Conservation (phyloP, 2,329 filamentous ascomycete species). For the Aspergillus hiratsukae region DNA sequence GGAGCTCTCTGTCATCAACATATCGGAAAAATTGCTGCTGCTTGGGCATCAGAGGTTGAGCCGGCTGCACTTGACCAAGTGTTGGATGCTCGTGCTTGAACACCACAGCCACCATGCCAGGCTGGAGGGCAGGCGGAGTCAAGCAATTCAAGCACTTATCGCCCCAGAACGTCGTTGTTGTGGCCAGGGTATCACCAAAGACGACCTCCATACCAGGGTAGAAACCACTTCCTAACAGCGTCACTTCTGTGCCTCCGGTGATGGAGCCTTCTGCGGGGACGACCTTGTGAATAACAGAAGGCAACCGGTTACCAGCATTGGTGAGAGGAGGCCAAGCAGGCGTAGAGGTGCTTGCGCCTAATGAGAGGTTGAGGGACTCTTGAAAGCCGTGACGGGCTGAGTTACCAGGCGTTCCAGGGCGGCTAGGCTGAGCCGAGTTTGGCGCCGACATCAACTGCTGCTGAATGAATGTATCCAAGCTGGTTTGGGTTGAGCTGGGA, state of each 20-base stretch:
- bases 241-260: constrained; percentile 81
- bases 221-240: constrained; percentile 75
- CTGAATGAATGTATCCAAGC: constrained; percentile 61
- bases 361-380: constrained; percentile 25
- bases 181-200: constrained; percentile 68
- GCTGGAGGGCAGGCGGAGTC: constrained; percentile 63
- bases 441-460: constrained; percentile 68
- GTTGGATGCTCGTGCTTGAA: constrained; percentile 56
- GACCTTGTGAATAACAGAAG: constrained; percentile 71
- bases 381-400: constrained; percentile 43
- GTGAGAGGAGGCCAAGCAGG: constrained; percentile 51
- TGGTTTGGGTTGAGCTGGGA: constrained; percentile 55
- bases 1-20: constrained; percentile 46
- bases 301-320: constrained; percentile 48
- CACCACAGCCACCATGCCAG: constrained; percentile 67
- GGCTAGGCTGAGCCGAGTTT: constrained; percentile 67
- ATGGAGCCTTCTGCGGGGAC: constrained; percentile 79
- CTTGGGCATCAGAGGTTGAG: constrained; percentile 43
- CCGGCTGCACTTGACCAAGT: constrained; percentile 43
- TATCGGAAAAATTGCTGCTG: constrained; percentile 65
- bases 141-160: constrained; percentile 75
- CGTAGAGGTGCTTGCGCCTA: constrained; percentile 45
- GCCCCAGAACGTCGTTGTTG: constrained; percentile 76
- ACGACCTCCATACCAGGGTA: constrained; percentile 75
- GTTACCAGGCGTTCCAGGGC: constrained; percentile 65